Conservation (phyloP, 345 rosid genomes). For the Viola odorata region DNA sequence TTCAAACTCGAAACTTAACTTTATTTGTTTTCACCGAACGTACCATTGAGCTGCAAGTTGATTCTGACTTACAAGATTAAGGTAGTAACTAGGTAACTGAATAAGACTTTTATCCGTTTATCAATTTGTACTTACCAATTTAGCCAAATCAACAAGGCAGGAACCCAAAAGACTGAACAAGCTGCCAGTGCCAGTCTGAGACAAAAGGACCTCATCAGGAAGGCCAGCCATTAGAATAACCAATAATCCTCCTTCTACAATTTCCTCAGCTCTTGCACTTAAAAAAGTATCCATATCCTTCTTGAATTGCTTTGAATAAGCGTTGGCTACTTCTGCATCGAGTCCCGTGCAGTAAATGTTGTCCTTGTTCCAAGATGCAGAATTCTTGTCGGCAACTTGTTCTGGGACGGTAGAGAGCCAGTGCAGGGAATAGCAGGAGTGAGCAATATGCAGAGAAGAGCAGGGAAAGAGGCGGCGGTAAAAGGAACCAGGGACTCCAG, state of each 20-base stretch:
- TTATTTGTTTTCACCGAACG: background rate
- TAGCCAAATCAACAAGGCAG: conserved; percentile 8
- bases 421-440: conserved; percentile 15
- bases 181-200: background rate
- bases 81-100: no score
- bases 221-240: conserved; percentile 2
- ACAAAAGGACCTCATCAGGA: conserved; percentile 7
- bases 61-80: no score
- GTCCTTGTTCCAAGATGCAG: conserved; percentile 19
- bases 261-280: conserved; percentile 25
- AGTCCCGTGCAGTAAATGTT: conserved; percentile 12
- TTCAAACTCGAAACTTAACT: background rate
- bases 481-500: conserved; percentile 37
- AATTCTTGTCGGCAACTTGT: conserved; percentile 7
- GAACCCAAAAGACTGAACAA: background rate
- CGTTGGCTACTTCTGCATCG: conserved; percentile 13
- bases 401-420: conserved; percentile 35
- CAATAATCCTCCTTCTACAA: conserved; percentile 24
- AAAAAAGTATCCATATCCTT: conserved; percentile 19
- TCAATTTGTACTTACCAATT: conserved; percentile 14
- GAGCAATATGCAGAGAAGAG: conserved; percentile 18
- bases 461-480: conserved; percentile 21
- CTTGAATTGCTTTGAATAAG: conserved; percentile 19
- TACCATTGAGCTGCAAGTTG: background rate
- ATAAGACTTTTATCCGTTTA: background rate